Conservation (phyloP, 257 asterid species). For the Solanum dulcamara region DNA sequence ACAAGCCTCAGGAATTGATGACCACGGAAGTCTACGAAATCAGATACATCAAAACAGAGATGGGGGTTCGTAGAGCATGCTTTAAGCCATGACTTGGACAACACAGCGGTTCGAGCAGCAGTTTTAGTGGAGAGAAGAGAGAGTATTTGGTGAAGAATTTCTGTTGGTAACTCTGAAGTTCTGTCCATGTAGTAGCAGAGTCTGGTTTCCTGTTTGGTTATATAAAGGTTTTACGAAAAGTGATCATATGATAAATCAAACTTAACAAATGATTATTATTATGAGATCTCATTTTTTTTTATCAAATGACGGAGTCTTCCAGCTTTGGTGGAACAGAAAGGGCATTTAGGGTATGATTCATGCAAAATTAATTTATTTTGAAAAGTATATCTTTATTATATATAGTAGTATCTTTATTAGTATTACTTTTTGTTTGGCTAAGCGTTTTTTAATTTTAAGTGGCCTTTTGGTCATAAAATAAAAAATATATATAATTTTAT, state of each 20-base stretch:
- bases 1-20: background rate
- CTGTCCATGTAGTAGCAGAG: background rate
- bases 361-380: background rate
- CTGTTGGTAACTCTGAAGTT: background rate
- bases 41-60: background rate
- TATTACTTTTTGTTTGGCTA: too few relatives aligned
- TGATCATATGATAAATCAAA: too few relatives aligned
- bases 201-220: background rate
- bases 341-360: background rate
- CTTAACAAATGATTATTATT: background rate
- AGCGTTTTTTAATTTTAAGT: too few relatives aligned
- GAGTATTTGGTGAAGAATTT: background rate
- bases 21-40: background rate
- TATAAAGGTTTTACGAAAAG: background rate
- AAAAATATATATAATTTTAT: too few relatives aligned
- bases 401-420: too few relatives aligned
- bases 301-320: background rate
- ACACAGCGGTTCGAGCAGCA: background rate
- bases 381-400: too few relatives aligned
- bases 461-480: too few relatives aligned
- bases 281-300: too few relatives aligned
- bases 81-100: background rate
- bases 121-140: background rate
- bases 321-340: background rate
- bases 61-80: background rate